Conservation (phyloP, 805 yeast species). For the Cyberlindnera saturnus region DNA sequence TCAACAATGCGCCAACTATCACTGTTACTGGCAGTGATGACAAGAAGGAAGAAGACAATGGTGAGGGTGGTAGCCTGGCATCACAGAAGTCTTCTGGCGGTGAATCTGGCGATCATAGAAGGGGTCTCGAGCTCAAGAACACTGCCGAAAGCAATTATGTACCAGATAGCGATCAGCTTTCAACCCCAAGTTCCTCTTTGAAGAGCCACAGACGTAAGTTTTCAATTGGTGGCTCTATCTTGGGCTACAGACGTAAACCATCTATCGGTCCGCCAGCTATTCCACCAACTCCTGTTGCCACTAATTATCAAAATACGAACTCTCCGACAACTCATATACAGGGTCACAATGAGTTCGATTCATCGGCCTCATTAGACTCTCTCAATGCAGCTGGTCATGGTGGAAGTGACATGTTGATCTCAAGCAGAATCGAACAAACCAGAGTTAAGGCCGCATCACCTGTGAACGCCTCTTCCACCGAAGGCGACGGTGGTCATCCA, state of each 20-base stretch:
- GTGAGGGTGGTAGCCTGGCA: conserved; percentile 3
- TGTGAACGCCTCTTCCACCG: neutral
- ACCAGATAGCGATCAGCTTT: conserved; percentile 15
- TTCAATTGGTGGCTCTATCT: conserved; percentile 52
- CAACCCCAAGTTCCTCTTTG: conserved; percentile 20
- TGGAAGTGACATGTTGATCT: conserved; percentile 46
- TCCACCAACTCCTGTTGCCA: conserved; percentile 53
- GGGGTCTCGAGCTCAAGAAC: conserved; percentile 3
- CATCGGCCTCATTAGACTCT: conserved; percentile 52
- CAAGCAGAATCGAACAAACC: conserved; percentile 51
- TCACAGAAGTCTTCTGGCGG: conserved; percentile 13
- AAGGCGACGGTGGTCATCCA: neutral
- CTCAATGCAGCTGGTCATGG: conserved; percentile 46
- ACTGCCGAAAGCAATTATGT: conserved; percentile 11
- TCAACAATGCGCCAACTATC: neutral
- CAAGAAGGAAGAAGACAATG: conserved; percentile 4
- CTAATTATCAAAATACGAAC: conserved; percentile 21
- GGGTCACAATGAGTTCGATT: conserved; percentile 31
- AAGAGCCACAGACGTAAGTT: conserved; percentile 55
- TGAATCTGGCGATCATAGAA: conserved; percentile 3
- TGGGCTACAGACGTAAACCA: conserved; percentile 43
- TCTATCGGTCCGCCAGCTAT: conserved; percentile 30
- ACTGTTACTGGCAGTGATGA: neutral
- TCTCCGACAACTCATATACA: conserved; percentile 27
- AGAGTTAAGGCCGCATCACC: conserved; percentile 4